Conservation (phyloP, 768 basidiomycete species). For the Leccinellum rugosiceps region DNA sequence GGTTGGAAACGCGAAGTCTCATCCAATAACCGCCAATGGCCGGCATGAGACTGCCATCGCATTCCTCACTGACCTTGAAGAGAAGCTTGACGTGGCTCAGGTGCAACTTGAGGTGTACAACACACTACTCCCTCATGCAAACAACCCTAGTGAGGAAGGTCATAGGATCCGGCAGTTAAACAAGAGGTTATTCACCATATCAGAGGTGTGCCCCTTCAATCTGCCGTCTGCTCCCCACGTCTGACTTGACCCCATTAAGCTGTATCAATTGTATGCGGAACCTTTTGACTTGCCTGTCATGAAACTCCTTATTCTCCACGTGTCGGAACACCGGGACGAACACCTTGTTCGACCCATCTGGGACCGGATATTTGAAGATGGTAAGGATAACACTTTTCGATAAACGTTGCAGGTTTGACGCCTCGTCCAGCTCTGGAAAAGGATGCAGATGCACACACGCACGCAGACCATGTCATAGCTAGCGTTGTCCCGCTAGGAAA, state of each 20-base stretch:
- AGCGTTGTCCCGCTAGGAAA: conserved; percentile 73
- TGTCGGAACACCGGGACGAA: conserved; percentile 90
- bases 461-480: conserved; percentile 61
- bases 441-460: conserved; percentile 49
- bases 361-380: conserved; percentile 81
- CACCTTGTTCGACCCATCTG: conserved; percentile 80
- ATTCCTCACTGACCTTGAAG: conserved; percentile 86
- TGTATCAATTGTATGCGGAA: conserved; percentile 85
- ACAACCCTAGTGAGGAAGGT: conserved; percentile 60
- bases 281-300: conserved; percentile 81
- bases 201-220: conserved; percentile 57
- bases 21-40: conserved; percentile 73
- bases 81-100: conserved; percentile 94
- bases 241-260: conserved; percentile 40
- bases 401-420: conserved; percentile 4
- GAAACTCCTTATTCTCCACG: conserved; percentile 87
- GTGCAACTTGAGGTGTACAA: conserved; percentile 93
- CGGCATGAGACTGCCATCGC: conserved; percentile 88
- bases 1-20: conserved; percentile 94
- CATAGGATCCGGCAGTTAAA: conserved; percentile 59
- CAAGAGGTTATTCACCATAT: conserved; percentile 68
- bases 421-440: conserved; percentile 47
- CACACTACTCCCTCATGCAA: conserved; percentile 55
- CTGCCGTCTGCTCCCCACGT: conserved; percentile 2
- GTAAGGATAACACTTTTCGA: conserved; percentile 39